A percentile compares a stretch with the other conserved stretches of the same genome.
These are phyloP conservation scores for Diddensiella caesifluorescens DNA, from an alignment of 805 yeast genomes.

Conservation along the genomic window DNA sequence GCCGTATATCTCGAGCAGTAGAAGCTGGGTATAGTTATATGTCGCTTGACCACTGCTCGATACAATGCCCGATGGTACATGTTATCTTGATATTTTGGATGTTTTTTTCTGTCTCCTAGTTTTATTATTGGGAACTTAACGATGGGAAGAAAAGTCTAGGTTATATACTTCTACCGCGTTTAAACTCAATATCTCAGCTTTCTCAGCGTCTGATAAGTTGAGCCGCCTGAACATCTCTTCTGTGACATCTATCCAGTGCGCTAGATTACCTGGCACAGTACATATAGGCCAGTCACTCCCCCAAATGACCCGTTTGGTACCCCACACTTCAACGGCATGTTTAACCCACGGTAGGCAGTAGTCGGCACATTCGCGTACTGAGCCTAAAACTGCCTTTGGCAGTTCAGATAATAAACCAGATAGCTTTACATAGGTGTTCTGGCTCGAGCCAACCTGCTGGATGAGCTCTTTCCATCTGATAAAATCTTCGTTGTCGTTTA, in stretches of 20 bases:
- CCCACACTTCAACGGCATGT: constrained; percentile 30
- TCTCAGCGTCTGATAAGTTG: not conserved
- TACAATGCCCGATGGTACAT: too few relatives aligned
- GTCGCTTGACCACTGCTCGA: too few relatives aligned
- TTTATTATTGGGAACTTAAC: too few relatives aligned
- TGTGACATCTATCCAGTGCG: constrained; percentile 21
- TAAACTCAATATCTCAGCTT: not conserved
- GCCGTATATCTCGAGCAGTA: too few relatives aligned
- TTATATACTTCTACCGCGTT: constrained; percentile 9
- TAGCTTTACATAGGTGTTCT: constrained; percentile 33
- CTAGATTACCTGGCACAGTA: constrained; percentile 17
- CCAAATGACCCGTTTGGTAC: constrained; percentile 34
- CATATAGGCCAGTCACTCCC: constrained; percentile 47
- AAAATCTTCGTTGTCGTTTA: constrained; percentile 8
- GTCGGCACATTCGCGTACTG: constrained; percentile 1
- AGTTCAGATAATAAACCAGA: constrained; percentile 42
- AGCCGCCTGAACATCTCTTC: constrained; percentile 2
- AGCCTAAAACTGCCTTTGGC: constrained; percentile 4
- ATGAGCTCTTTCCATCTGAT: constrained; percentile 13
- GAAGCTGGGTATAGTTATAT: too few relatives aligned
- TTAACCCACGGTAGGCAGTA: constrained; percentile 19
- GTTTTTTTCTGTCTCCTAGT: too few relatives aligned
- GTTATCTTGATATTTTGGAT: too few relatives aligned
- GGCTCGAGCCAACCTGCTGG: not conserved
- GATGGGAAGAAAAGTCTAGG: too few relatives aligned